Conservation (phyloP, 1,139 yeast genomes). For the Kodamaea arcana region DNA sequence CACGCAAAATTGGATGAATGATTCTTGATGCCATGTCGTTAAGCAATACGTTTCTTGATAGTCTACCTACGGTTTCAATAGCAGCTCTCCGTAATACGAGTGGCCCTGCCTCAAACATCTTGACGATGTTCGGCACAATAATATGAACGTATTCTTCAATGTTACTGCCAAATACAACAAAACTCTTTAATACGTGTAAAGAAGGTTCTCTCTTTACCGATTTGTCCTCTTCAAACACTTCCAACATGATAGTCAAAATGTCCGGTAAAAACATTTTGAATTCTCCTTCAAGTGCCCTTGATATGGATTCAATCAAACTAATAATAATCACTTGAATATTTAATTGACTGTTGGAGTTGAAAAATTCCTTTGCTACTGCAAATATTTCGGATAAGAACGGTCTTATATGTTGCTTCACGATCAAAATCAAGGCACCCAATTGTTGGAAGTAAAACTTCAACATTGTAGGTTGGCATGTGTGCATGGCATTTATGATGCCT, state of each 20-base stretch:
- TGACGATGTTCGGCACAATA: constrained; percentile 78
- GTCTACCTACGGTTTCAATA: constrained; percentile 77
- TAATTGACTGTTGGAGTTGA: constrained; percentile 46
- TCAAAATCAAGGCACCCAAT: constrained; percentile 69
- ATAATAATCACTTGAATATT: constrained; percentile 77
- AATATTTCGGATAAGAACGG: constrained; percentile 80
- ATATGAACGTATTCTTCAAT: constrained; percentile 87
- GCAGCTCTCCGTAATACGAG: constrained; percentile 66
- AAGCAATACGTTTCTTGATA: constrained; percentile 68
- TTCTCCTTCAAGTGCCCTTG: constrained; percentile 86
- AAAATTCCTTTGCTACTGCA: constrained; percentile 70
- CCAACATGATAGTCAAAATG: constrained; percentile 69
- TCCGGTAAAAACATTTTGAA: constrained; percentile 81
- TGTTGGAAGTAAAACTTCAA: constrained; percentile 89
- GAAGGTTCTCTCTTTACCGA: constrained; percentile 63
- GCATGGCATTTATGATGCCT: constrained; percentile 82
- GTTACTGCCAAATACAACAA: constrained; percentile 85
- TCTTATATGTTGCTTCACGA: constrained; percentile 86
- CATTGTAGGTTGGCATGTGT: constrained; percentile 75
- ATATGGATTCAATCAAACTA: constrained; percentile 75
- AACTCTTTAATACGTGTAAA: constrained; percentile 72
- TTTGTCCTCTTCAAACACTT: constrained; percentile 75
- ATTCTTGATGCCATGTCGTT: constrained; percentile 90
- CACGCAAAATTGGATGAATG: constrained; percentile 79
- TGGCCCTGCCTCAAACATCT: constrained; percentile 69